Evolutionary conservation across 331 rosid genomes (phyloP), one percentile per base, ranked within the genome.

Genomic region (Pyrus hybrid): DNA sequence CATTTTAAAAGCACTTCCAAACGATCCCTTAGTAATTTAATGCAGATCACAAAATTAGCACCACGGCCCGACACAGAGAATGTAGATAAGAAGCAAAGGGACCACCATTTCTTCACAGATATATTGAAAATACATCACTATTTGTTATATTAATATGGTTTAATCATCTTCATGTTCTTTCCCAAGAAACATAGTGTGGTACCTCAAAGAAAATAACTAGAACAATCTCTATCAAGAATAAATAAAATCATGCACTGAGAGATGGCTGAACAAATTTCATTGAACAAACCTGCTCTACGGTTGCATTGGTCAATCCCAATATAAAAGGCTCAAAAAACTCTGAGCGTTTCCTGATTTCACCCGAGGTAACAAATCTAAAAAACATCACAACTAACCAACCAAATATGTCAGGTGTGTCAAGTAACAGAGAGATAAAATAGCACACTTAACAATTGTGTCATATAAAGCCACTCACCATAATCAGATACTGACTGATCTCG

Each of bases 301-400:
- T 87, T 73, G 96, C 85, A 81, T 89, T 87, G 63, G 88, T 85
- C 79, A 95, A 77, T 71, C 99, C 99, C 89, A 89, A 14, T 66
- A 95, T 86, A 85, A 95, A 95, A 63, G 99, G 99, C 82, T 88
- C 97, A 68, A 92, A 90, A 88, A 95, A 95, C 80, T 90, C 97
- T 64, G 97, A 68, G 54, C 99, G 99, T 85, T 83, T 90, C 72
- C 86, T 86, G 77, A 95, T 89, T 85, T 84, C 99, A 80, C 96
- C 97, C 72, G 99, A 88, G 70, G 99, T 92, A 41, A 95, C 97
- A 85, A 95, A 95, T 86, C 99, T 92, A 91, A 95, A 92, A 88
- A 95, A 95, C 99, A 95, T 95, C 45, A 95, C 99, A 83, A 95
- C 99, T 95, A 81, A 71, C 79, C 29, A 83, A 88, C 71, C 85